phyloP scores from a whole-genome alignment of 2,329 filamentous ascomycete genomes.

The Sclerotinia trifoliorum region DNA sequence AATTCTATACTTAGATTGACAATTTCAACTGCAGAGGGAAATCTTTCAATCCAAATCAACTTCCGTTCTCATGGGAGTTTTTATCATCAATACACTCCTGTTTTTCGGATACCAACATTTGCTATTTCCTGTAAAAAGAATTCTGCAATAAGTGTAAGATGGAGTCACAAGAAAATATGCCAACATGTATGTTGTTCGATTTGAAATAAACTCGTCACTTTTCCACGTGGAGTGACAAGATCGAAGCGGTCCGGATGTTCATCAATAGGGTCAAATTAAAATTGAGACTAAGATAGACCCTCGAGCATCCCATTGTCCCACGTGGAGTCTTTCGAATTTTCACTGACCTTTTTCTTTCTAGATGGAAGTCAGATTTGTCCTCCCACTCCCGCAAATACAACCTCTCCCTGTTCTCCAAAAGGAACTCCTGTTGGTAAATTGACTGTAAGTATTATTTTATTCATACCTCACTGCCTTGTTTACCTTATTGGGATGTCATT shows the following conservation, averaged over 20 bases:
- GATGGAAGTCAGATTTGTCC: slow-evolving; percentile 9
- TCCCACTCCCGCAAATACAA: slow-evolving; percentile 3
- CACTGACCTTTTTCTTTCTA: slow-evolving; percentile 1
- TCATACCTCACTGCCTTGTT: not conserved
- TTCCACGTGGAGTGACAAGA: not conserved
- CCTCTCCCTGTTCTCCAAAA: not conserved
- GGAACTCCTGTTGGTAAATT: not conserved
- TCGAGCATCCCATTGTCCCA: not conserved
- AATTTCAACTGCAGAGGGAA: not conserved
- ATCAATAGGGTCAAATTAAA: not conserved
- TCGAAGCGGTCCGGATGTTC: not conserved
- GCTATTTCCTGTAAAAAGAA: not conserved
- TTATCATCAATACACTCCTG: not conserved
- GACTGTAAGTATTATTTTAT: not conserved
- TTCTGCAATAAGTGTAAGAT: not conserved
- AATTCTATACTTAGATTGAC: not conserved
- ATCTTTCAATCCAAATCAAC: not conserved
- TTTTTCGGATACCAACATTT: not conserved
- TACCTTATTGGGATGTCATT: not conserved
- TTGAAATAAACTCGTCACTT: too few species aligned
- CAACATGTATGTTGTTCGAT: not conserved
- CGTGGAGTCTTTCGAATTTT: not conserved
- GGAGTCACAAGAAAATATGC: not conserved
- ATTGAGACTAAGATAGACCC: not conserved
- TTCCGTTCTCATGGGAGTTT: not conserved